Evolutionary conservation across 345 rosid species (phyloP).

Genomic region (Hirschfeldia incana): DNA sequence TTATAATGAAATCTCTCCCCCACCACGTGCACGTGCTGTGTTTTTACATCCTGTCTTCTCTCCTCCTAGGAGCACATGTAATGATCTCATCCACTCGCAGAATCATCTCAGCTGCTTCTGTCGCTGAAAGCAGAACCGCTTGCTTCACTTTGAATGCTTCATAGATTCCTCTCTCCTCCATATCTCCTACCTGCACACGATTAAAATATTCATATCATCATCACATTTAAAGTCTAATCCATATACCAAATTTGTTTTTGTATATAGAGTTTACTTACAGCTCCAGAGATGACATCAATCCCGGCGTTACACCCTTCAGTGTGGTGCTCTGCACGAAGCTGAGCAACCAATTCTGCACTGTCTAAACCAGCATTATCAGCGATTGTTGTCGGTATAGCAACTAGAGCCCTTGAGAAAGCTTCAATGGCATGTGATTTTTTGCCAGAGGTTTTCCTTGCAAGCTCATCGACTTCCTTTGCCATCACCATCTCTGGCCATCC

Average conservation of each 20-base stretch:
- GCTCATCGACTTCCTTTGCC: conserved; percentile 97
- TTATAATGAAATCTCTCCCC: background rate
- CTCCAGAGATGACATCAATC: conserved; percentile 89
- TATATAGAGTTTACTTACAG: conserved; percentile 53
- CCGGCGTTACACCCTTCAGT: conserved; percentile 77
- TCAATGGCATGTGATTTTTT: conserved; percentile 95
- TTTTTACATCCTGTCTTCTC: conserved; percentile 76
- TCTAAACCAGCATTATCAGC: conserved; percentile 98
- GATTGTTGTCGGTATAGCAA: conserved; percentile 83
- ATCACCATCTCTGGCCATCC: conserved; percentile 99
- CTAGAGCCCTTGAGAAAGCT: conserved; percentile 85
- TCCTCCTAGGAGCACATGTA: conserved; percentile 75
- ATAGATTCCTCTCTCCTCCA: conserved; percentile 81
- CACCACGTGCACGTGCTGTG: conserved; percentile 19
- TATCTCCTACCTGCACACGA: conserved; percentile 70
- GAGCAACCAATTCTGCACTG: conserved; percentile 93
- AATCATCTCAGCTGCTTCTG: conserved; percentile 95
- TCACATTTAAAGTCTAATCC: conserved; percentile 7
- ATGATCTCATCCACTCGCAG: conserved; percentile 81
- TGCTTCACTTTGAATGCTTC: conserved; percentile 98
- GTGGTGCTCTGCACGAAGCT: conserved; percentile 97
- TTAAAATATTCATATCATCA: background rate
- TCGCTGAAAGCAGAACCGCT: conserved; percentile 88
- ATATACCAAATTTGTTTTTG: background rate
- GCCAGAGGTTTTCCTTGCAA: conserved; percentile 93